Percentiles rank a stretch among this genome's conserved stretches.
phyloP scores from a whole-genome alignment of 208 protist species.

The Crithidia thermophila region DNA sequence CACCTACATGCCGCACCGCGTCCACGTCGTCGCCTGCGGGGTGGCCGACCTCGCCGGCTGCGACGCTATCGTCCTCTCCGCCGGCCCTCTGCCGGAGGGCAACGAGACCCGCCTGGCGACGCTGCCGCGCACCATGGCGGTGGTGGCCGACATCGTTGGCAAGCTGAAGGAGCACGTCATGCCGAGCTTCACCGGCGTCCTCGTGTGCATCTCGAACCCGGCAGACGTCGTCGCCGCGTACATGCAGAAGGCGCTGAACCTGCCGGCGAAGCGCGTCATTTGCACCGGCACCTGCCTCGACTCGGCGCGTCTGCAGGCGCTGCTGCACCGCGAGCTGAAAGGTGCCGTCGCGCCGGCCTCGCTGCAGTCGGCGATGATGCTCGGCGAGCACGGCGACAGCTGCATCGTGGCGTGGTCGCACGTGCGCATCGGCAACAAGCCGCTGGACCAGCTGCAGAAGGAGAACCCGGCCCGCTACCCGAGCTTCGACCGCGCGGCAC shows the following conservation, averaged over 20 bases:
- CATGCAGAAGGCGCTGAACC: conserved; percentile 38
- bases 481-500: conserved; percentile 36
- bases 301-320: conserved; percentile 44
- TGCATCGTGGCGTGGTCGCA: conserved; percentile 53
- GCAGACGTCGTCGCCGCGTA: conserved; percentile 45
- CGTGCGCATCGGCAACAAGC: conserved; percentile 37
- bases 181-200: conserved; percentile 39
- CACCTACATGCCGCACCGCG: conserved; percentile 47
- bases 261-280: conserved; percentile 47
- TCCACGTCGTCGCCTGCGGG: conserved; percentile 23
- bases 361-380: conserved; percentile 54
- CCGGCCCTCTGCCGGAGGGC: conserved; percentile 35
- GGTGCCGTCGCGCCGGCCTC: conserved; percentile 36
- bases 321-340: conserved; percentile 35
- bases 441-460: conserved; percentile 41
- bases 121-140: conserved; percentile 42
- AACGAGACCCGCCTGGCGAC: conserved; percentile 40
- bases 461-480: conserved; percentile 44
- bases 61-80: conserved; percentile 46
- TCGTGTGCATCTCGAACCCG: conserved; percentile 53
- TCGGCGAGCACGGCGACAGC: conserved; percentile 57
- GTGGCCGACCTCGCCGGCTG: conserved; percentile 35
- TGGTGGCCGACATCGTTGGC: conserved; percentile 36
- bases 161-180: conserved; percentile 35
- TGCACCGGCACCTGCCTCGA: conserved; percentile 51